Conservation (phyloP, 148 eudicot genomes). For the Amaranthus hypochondriacus region DNA sequence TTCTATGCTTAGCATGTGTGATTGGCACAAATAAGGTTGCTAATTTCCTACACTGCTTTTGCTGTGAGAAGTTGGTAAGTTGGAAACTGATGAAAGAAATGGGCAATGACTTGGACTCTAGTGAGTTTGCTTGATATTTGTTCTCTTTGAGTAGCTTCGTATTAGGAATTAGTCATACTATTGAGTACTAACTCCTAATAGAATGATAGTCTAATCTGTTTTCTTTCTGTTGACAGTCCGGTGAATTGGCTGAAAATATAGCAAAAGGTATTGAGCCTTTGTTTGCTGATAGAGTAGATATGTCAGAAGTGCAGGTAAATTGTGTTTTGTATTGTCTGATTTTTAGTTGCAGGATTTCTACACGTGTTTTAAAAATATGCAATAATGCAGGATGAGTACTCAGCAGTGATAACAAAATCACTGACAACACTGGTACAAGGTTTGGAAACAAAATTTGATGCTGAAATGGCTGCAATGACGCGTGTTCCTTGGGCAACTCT, state of each 20-base stretch:
- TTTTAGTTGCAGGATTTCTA: slow-evolving; percentile 4
- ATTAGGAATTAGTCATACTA: not conserved
- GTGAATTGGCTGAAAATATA: slow-evolving; percentile 93
- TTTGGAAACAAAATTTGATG: slow-evolving; percentile 87
- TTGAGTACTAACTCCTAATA: not conserved
- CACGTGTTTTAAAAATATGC: slow-evolving; percentile 5
- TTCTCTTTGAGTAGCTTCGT: not conserved
- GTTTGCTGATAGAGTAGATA: slow-evolving; percentile 68
- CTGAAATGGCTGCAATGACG: slow-evolving; percentile 98
- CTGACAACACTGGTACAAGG: slow-evolving; percentile 90
- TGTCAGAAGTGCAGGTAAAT: slow-evolving; percentile 92
- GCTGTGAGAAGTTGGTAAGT: slow-evolving; percentile 1
- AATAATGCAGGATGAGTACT: slow-evolving; percentile 77
- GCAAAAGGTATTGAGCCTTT: slow-evolving; percentile 74
- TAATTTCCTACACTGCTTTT: too few species aligned
- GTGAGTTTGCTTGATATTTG: not conserved
- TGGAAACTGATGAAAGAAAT: not conserved
- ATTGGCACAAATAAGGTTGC: not conserved
- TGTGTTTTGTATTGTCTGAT: not conserved
- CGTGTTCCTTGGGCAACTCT: slow-evolving; percentile 94
- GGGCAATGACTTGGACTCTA: not conserved
- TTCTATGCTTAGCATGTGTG: slow-evolving; percentile 6
- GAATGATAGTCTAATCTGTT: not conserved
- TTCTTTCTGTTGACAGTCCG: slow-evolving; percentile 49
- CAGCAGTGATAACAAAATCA: slow-evolving; percentile 88